Percentiles rank a stretch among this genome's conserved stretches.
Conservation (phyloP, 257 asterid species). For the Orobanche coerulescens region DNA sequence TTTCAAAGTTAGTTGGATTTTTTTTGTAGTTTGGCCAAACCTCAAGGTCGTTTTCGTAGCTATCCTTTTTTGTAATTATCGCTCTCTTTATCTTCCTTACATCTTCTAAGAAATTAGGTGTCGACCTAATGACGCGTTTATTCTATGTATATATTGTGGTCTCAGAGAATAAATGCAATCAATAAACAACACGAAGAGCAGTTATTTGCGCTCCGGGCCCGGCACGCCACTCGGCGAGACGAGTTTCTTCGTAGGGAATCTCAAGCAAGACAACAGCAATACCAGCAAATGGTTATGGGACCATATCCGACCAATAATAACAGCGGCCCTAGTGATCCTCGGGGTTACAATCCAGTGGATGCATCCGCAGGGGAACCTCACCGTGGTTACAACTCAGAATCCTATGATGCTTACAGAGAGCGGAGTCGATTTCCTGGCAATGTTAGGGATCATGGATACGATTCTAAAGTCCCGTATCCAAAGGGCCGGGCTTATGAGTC, state of each 20-base stretch:
- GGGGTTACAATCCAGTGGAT: conserved; percentile 29
- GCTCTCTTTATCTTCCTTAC: too few species aligned
- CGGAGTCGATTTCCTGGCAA: conserved; percentile 38
- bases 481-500: conserved; percentile 60
- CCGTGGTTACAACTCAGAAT: conserved; percentile 41
- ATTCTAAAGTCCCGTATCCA: conserved; percentile 53
- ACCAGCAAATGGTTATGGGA: conserved; percentile 51
- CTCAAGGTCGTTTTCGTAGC: too few species aligned
- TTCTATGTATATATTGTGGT: neutral
- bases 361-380: conserved; percentile 38
- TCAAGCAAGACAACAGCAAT: conserved; percentile 54
- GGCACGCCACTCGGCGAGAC: conserved; percentile 53
- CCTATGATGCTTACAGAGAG: conserved; percentile 52
- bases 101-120: neutral
- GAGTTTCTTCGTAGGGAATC: conserved; percentile 62
- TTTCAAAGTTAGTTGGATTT: too few species aligned
- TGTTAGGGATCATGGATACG: conserved; percentile 49
- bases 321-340: conserved; percentile 39
- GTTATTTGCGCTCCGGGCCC: conserved; percentile 49
- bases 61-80: too few species aligned
- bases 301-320: conserved; percentile 38
- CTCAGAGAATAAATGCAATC: conserved; percentile 59
- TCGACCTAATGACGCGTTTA: neutral
- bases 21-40: too few species aligned
- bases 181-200: conserved; percentile 59